Conservation (phyloP, 768 basidiomycete species). For the Lepiota subincarnata region DNA sequence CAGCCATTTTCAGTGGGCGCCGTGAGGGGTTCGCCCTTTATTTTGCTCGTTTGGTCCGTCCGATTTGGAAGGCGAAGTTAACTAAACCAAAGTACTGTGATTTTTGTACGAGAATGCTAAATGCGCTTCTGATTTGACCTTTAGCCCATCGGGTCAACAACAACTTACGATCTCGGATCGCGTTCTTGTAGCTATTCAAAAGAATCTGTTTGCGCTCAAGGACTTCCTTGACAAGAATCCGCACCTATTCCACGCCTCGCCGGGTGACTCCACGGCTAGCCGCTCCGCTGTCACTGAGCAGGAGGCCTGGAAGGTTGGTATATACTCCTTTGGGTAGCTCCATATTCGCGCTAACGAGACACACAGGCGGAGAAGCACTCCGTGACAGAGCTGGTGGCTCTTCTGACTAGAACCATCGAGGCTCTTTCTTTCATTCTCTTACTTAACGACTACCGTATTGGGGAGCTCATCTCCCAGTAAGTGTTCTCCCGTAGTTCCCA, state of each 20-base stretch:
- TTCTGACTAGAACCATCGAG: constrained; percentile 86
- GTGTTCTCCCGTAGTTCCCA: constrained; percentile 21
- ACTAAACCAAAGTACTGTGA: constrained; percentile 51
- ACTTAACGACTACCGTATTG: constrained; percentile 85
- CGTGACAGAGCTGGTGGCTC: constrained; percentile 66
- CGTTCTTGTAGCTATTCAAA: constrained; percentile 65
- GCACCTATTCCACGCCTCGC: constrained; percentile 80
- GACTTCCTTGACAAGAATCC: constrained; percentile 78
- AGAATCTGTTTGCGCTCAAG: constrained; percentile 73
- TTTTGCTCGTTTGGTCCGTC: constrained; percentile 78
- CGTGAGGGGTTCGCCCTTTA: constrained; percentile 87
- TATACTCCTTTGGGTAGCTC: not conserved
- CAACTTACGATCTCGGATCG: constrained; percentile 62
- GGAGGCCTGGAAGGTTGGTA: constrained; percentile 81
- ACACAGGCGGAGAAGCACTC: constrained; percentile 78
- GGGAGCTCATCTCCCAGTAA: constrained; percentile 79
- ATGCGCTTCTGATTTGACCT: not conserved
- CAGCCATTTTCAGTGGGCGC: constrained; percentile 78
- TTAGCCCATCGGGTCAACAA: constrained; percentile 34
- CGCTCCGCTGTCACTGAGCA: constrained; percentile 64
- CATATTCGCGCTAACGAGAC: not conserved
- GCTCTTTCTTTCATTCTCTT: constrained; percentile 92
- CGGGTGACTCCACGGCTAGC: constrained; percentile 59
- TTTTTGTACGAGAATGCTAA: not conserved
- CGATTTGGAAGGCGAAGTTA: constrained; percentile 84